Percentiles rank a stretch among this genome's conserved stretches.
Conservation (phyloP, 208 protist species). For the Trypanosoma rangeli region DNA sequence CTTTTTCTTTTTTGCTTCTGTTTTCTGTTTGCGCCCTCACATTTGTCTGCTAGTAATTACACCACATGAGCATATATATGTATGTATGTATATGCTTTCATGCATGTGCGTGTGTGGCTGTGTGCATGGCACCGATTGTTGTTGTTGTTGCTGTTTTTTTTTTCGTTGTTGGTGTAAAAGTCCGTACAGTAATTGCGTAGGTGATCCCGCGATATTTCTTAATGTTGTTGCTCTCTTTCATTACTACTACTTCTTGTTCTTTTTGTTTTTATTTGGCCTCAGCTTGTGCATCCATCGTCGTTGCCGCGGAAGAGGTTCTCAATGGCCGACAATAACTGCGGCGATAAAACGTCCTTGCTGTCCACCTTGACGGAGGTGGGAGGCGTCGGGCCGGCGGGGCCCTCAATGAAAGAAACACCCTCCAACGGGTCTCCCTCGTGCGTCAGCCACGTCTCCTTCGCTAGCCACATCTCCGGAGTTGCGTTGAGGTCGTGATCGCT, state of each 20-base stretch:
- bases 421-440: not conserved
- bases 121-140: constrained; percentile 9
- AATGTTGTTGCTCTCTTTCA: not conserved
- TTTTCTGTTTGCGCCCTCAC: not conserved
- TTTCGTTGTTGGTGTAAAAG: not conserved
- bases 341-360: not conserved
- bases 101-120: constrained; percentile 23
- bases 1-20: not conserved
- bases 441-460: not conserved
- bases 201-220: not conserved
- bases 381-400: not conserved
- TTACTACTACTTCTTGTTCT: not conserved
- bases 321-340: not conserved
- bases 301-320: not conserved
- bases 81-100: constrained; percentile 20
- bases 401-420: not conserved
- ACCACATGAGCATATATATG: constrained; percentile 20
- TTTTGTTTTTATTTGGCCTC: not conserved
- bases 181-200: not conserved
- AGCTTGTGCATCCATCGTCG: not conserved
- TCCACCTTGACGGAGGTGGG: not conserved
- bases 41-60: not conserved
- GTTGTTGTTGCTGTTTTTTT: not conserved
- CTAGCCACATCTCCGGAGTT: constrained; percentile 9
- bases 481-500: constrained; percentile 4